Conservation (phyloP, 352 stramenopile genomes). For the Pythium monospermum region DNA sequence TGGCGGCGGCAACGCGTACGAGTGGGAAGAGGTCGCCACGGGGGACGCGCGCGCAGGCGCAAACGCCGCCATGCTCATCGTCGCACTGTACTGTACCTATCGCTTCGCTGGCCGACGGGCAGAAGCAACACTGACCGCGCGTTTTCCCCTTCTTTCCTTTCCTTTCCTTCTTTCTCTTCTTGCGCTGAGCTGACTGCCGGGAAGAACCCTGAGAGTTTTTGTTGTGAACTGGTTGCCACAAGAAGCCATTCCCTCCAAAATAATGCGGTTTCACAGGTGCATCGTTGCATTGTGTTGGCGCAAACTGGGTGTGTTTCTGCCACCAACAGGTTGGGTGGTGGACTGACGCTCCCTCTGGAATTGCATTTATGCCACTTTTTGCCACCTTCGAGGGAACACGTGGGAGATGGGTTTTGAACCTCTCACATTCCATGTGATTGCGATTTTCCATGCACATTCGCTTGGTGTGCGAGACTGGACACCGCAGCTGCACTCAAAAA, state of each 20-base stretch:
- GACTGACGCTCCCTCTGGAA: conserved; percentile 17
- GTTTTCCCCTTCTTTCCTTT: no score
- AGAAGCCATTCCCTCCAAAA: not conserved
- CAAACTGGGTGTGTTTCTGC: no score
- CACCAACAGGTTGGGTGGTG: conserved; percentile 1
- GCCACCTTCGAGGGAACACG: not conserved
- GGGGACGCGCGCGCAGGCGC: conserved; percentile 3
- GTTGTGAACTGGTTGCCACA: no score
- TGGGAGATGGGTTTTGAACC: conserved; percentile 9
- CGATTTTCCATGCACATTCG: conserved; percentile 6
- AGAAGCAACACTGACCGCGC: no score
- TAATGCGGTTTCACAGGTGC: not conserved
- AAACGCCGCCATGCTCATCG: conserved; percentile 11
- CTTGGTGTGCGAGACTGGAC: conserved; percentile 5
- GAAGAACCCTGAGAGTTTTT: no score
- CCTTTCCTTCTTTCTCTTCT: no score
- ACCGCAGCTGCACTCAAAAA: conserved; percentile 19
- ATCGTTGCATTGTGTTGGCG: not conserved
- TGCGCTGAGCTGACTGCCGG: no score
- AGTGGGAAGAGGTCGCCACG: not conserved
- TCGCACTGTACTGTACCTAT: not conserved
- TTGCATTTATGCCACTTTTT: conserved; percentile 8
- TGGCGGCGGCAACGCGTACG: not conserved
- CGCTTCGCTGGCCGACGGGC: not conserved
- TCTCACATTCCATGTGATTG: conserved; percentile 13